Base-by-base conservation (phyloP, 352 stramenopile species). In the Phytophthora pluvialis region DNA sequence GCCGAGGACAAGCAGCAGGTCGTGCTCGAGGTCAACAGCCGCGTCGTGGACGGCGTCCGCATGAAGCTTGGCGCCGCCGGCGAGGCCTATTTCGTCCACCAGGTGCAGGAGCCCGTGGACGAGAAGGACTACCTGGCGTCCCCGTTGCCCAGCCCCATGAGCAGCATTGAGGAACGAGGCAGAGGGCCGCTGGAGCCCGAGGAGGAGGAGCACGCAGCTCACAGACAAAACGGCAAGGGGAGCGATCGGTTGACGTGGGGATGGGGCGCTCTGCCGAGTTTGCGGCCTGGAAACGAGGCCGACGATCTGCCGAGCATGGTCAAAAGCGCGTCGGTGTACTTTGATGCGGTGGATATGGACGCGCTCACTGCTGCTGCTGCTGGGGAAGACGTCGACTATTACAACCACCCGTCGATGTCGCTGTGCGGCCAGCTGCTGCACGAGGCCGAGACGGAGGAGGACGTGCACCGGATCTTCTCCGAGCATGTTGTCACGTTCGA, bases 1-100 rank as follows among this genome's bases (percentile, higher is more conserved):
- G 35, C 35, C 6, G 61, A 67, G 25, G 56, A 71, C 25, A 75
- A 83, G 32, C 85, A 81, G 45, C 65, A 80, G 35, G 77, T 91
- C n/a, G 59, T 52, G 21, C 52, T 92, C 5, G 50, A 85, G 25
- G 81, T 90, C 15, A 95, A 95, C 56, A 83, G 87, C 42, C 49
- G 70, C 12, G 46, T 68, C 39, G 65, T 93, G 1, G 44, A 78
- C 2, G 66, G 70, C 47, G 80, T 93, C 3, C 70, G 78, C 48
- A 93, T 95, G 84, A 91, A 95, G 73, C 31, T 95, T 9, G 85
- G 78, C 1, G 72, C 67, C 1, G 77, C 78, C 3, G 87, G 87
- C 11, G 83, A 95, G 47, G 87, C 81, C 5, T 92, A 89, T 72
- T 95, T 95, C 57, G 80, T 93, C 5, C 77, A 91, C 33, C 59